Evolutionary conservation across 805 yeast genomes (phyloP), one percentile per base, ranked within the genome.

Genomic region (Komagataella kurtzmanii): DNA sequence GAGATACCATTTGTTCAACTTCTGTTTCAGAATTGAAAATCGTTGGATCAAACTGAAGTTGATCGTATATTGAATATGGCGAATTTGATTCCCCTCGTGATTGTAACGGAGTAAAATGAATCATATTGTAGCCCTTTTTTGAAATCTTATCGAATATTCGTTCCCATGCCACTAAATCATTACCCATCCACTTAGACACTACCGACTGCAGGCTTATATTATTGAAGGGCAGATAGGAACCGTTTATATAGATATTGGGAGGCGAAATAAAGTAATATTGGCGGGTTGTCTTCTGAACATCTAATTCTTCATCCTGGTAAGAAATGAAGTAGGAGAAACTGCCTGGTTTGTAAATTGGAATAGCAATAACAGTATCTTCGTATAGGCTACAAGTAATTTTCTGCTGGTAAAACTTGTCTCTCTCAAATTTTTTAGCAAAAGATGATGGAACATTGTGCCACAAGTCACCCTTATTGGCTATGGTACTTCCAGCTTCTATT

Each of bases 101-200:
- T 66, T 91, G 97, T 58, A 91, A 72, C 0, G 99, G 99, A 5
- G 97, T 90, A 65, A 91, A 91, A 70, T 91, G 99, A 47, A 93
- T 72, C 97, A 91, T 88, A 65, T 93, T 93, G 70, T 91, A 91
- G 18, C 93, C 90, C 65, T 93, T 93, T 7, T 67, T 63, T 14
- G 82, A 67, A 47, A 91, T 76, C 48, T 76, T 76, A 1, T 65
- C 63, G 53, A 91, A 85, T 52, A 85, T 69, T 1, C 67, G 63
- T 52, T 79, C 78, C 98, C 98, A 91, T 12, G 77, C 65, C 1
- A 64, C 62, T 40, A 73, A 63, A 49, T 65, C 65, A 1, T 79
- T 75, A 1, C 97, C 97, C 68, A 90, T 78, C 91, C 97, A 88
- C 68, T 91, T 91, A 45, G 97, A 87, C 3, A 91, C 79, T 45